Percentiles rank a stretch among this genome's conserved stretches.
Conservation (phyloP, 768 basidiomycete genomes). For the Termitomyces eurrhizus region DNA sequence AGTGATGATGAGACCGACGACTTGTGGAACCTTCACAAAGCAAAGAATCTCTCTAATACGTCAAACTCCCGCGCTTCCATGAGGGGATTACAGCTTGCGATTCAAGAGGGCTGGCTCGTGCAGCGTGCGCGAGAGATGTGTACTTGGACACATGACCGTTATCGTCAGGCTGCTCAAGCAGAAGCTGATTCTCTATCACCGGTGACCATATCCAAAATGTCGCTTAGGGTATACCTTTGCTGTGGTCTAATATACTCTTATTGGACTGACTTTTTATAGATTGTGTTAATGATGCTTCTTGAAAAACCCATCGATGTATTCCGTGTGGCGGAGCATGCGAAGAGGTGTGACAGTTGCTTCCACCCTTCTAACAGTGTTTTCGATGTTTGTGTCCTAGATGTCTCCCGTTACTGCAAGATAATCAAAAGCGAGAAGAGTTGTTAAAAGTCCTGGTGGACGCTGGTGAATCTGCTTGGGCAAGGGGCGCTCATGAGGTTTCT, state of each 20-base stretch:
- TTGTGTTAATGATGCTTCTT: conserved; percentile 68
- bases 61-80: conserved; percentile 54
- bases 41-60: conserved; percentile 37
- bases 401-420: conserved; percentile 54
- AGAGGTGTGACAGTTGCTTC: conserved; percentile 34
- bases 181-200: conserved; percentile 50
- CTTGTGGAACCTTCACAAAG: conserved; percentile 49
- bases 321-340: conserved; percentile 67
- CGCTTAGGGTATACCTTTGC: conserved; percentile 47
- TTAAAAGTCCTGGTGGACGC: conserved; percentile 61
- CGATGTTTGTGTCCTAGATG: conserved; percentile 37
- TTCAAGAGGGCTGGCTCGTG: conserved; percentile 71
- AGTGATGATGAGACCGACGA: conserved; percentile 51
- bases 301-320: conserved; percentile 60
- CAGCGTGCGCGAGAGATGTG: conserved; percentile 74
- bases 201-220: conserved; percentile 59
- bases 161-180: conserved; percentile 66
- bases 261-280: conserved; percentile 30
- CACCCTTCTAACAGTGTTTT: not conserved
- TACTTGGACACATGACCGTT: conserved; percentile 71
- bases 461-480: conserved; percentile 65
- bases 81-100: conserved; percentile 62
- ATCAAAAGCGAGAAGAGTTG: conserved; percentile 58
- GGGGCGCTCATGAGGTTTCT: conserved; percentile 71
- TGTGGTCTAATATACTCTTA: not conserved